Evolutionary conservation across 176 grass and related monocot species (phyloP), one percentile per base, ranked within the genome.

Genomic region (Dactylis glomerata): DNA sequence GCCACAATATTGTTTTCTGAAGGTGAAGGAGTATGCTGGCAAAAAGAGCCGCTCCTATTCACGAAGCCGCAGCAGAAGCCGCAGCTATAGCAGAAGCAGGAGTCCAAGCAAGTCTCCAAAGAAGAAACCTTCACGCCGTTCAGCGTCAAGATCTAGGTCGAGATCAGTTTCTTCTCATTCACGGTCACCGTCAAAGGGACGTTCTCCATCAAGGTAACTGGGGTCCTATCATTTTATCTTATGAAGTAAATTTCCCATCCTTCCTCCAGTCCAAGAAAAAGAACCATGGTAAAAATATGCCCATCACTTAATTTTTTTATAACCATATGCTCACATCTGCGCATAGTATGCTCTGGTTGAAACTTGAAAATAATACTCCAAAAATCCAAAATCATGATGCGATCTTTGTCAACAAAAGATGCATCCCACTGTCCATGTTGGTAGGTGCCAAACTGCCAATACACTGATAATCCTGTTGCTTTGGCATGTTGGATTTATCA

Each of bases 1-100:
- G 20, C 22, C 2, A 5, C 2, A 27, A 27, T 50, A 9, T 82
- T 49, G 5, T 74, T 64, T 79, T 30, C 27, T 74, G 41, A 59
- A 94, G 93, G 93, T 95, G 22, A 92, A 85, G 69, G 90, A 95
- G 81, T 91, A 95, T 86, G 82, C 81, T 68, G 78, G 81, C 5
- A 83, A 54, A 59, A 66, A 40, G n/a, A 86, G 86, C 56, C 56
- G 74, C 28, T 88, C 85, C 34, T 45, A 69, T 38, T 85, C 83
- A 55, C 73, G 73, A 77, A 85, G 83, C 59, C 82, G 54, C 5
- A 82, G 77, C 70, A 75, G 82, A 34, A 91, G 89, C 62, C 51
- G 37, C 61, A 88, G 82, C 49, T 82, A 92, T 66, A 85, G 82
- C 78, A 84, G 27, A 80, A 90, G 85, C 76, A 81, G 77, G 64